These are phyloP conservation scores for Silene coronaria DNA, from an alignment of 179 eudicot species.

Conservation along the genomic window DNA sequence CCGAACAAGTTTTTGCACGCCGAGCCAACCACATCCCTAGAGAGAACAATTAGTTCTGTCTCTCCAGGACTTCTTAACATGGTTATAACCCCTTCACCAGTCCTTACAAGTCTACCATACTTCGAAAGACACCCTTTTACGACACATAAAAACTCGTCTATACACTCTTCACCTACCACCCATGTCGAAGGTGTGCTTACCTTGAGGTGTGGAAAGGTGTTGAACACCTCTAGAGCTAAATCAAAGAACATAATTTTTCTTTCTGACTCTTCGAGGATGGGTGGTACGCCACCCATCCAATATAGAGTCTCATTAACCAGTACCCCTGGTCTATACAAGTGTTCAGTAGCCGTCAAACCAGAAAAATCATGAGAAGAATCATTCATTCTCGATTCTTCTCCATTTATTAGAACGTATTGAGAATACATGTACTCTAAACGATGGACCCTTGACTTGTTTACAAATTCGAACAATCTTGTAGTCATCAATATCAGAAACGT, in stretches of 20 bases:
- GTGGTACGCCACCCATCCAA: background rate
- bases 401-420: background rate
- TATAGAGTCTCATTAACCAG: constrained; percentile 10
- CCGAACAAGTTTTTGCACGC: background rate
- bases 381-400: background rate
- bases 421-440: background rate
- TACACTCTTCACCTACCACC: background rate
- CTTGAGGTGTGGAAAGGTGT: background rate
- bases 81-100: background rate
- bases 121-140: background rate
- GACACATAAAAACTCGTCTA: constrained; percentile 6
- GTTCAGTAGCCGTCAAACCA: background rate
- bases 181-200: background rate
- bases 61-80: background rate
- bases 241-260: background rate
- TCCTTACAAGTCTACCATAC: background rate
- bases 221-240: background rate
- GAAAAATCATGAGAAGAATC: background rate
- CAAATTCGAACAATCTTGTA: constrained; percentile 8
- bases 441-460: background rate
- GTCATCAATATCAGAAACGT: constrained; percentile 8
- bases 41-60: background rate
- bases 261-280: background rate
- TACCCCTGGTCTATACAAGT: background rate
- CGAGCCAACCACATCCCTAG: background rate